Evolutionary conservation across 805 yeast species (phyloP).

Genomic region (Ogataea ramenticola): DNA sequence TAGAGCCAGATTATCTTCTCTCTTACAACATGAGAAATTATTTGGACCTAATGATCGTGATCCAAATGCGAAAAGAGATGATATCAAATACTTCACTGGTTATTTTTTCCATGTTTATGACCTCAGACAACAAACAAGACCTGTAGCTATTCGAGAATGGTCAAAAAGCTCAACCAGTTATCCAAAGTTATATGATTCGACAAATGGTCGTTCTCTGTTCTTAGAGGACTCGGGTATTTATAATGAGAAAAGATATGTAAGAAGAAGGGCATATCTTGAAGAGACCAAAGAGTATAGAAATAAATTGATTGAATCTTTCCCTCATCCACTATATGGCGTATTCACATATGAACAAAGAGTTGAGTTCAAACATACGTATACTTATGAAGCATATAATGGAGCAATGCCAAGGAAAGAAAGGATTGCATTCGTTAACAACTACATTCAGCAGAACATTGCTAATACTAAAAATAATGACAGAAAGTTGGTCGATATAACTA

Average conservation of each 20-base stretch:
- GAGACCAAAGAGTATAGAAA: conserved; percentile 26
- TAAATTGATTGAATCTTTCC: conserved; percentile 21
- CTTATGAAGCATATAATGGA: conserved; percentile 1
- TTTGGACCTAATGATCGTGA: conserved; percentile 87
- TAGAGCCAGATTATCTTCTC: conserved; percentile 39
- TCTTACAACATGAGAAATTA: conserved; percentile 77
- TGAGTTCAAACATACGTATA: conserved; percentile 15
- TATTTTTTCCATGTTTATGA: conserved; percentile 78
- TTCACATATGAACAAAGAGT: conserved; percentile 18
- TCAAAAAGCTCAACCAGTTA: conserved; percentile 31
- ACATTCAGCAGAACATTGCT: neutral
- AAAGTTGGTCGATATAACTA: neutral
- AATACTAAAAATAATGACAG: neutral
- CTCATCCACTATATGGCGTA: conserved; percentile 2
- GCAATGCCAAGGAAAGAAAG: neutral
- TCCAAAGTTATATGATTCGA: conserved; percentile 55
- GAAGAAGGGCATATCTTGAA: conserved; percentile 23
- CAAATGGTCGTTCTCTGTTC: conserved; percentile 80
- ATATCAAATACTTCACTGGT: conserved; percentile 71
- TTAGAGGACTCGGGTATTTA: conserved; percentile 40
- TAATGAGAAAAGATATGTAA: conserved; percentile 18
- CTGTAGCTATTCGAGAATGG: conserved; percentile 84
- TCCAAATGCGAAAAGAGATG: conserved; percentile 78
- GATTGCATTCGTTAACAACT: too few species aligned
- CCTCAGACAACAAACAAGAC: conserved; percentile 66